Evolutionary conservation across 139 green algal genomes (phyloP).

Genomic region (Chlamydomonas incerta): DNA sequence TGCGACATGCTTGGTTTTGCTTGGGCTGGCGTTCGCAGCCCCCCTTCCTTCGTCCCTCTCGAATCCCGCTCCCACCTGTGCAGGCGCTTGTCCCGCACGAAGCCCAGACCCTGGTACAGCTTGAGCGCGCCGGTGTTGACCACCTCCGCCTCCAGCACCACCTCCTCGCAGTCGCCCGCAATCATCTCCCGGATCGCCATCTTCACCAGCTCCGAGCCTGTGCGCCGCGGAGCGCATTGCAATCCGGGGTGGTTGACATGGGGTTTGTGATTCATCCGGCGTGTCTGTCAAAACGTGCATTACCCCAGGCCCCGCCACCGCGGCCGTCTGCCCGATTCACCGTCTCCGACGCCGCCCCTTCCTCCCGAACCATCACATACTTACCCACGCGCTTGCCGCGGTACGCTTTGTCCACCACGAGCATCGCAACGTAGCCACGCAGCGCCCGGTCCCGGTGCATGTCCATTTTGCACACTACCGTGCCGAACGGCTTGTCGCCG

Average conservation of each 20-base stretch:
- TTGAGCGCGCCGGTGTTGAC: slow-evolving; percentile 92
- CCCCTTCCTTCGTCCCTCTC: too few species aligned
- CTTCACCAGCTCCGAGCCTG: slow-evolving; percentile 86
- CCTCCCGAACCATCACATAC: not conserved
- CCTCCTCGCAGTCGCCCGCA: slow-evolving; percentile 76
- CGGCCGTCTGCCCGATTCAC: too few species aligned
- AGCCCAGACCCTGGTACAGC: slow-evolving; percentile 96
- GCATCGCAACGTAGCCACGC: slow-evolving; percentile 98
- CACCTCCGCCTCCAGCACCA: slow-evolving; percentile 97
- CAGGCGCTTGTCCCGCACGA: slow-evolving; percentile 97
- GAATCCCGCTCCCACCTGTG: slow-evolving; percentile 64
- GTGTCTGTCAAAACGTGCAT: too few species aligned
- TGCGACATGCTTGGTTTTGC: too few species aligned
- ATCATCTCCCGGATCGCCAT: slow-evolving; percentile 81
- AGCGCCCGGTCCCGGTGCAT: slow-evolving; percentile 70
- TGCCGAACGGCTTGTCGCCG: slow-evolving; percentile 69
- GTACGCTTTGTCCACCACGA: slow-evolving; percentile 93
- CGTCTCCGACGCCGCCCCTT: too few species aligned
- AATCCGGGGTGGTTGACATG: too few species aligned
- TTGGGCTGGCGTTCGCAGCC: too few species aligned
- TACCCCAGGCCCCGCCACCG: too few species aligned
- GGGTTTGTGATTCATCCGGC: too few species aligned
- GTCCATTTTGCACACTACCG: slow-evolving; percentile 97
- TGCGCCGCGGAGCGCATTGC: too few species aligned
- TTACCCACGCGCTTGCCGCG: slow-evolving; percentile 86